Evolutionary conservation across 2,329 filamentous ascomycete genomes (phyloP), one percentile per base, ranked within the genome.

Genomic region (Colletotrichum siamense): DNA sequence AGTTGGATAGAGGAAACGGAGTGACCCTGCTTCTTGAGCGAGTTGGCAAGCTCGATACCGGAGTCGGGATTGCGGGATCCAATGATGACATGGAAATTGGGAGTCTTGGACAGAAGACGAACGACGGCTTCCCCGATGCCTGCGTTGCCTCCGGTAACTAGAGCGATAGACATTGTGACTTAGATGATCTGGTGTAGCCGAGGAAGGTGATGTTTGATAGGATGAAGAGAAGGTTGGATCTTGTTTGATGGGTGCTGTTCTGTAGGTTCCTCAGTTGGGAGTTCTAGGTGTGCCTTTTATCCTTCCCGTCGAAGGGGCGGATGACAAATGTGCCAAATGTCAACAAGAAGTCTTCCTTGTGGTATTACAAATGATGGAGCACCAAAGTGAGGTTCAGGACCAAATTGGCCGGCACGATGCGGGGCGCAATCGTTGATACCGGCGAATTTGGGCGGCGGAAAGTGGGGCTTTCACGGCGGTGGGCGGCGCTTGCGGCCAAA

Each of bases 81-180:
- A 8, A 85, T 80, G 9, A 86, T 79, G 28, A 86, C 83, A 62
- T 83, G 82, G 76, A 81, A 83, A 34, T 72, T 64, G n/a, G 81
- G 79, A 7, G 77, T 78, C 13, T 65, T 77, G 28, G 82, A 82
- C 5, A 84, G 78, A 22, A 72, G 57, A 8, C 63, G 72, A 34
- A 74, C 75, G 16, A 69, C 68, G 12, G 63, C 73, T 62, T 72
- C 66, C 28, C 72, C 68, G 26, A 77, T 77, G 18, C 73, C 75
- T 8, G 72, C 9, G n/a, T 77, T 77, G 15, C 71, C 68, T 59
- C 75, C 75, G 8, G 68, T 77, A 49, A 76, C 57, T 16, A 77
- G 68, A 36, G 67, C 73, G 13, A 76, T 18, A n/a, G 34, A 15
- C 69, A 75, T 75, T 26, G 24, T 62, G 9, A 34, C 6, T 26